Base-by-base conservation (phyloP, 2,329 filamentous ascomycete species). In the Neofusicoccum cordaticola region DNA sequence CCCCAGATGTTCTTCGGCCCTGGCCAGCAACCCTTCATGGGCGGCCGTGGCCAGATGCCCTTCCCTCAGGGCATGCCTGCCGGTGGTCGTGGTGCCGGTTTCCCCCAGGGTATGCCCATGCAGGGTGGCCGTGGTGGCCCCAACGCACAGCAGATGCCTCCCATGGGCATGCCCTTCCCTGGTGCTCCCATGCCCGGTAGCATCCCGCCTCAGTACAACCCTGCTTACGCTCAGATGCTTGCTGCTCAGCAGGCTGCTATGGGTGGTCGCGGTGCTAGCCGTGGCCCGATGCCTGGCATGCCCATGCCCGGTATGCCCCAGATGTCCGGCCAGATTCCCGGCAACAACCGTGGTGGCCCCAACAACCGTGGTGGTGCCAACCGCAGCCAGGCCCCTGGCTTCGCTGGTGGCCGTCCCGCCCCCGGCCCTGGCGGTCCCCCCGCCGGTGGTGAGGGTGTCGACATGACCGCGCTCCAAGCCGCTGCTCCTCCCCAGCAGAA, bases 1-100 rank as follows among this genome's bases (percentile, higher is more conserved):
- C 88, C 92, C 65, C 89, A 91, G 69, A 93, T 98, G 82, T 98
- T 95, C 86, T 96, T 96, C 78, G 90, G 89, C 68, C 90, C 92
- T 69, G 91, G 91, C 61, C 88, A 92, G 80, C 87, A 92, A 82
- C 88, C 89, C 68, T 72, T 75, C 69, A 84, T 86, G 78, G 81
- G 85, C 68, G 82, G 77, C 67, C 85, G 85, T 75, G 85, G 85
- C 68, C 85, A 86, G 70, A 83, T 88, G 78, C 83, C 84, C 52
- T 88, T 88, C 81, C 82, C 84, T 74, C 82, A 82, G 66, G 80
- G 74, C 67, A 84, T 87, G 74, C 90, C 91, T 65, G 88, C 89
- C 70, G 90, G 87, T 71, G 91, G 91, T 72, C 92, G 93, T 72
- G 92, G 92, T 69, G 90, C 89, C 71, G 92, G 95, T 77, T 97